These are phyloP conservation scores for Podila minutissima DNA, from an alignment of 192 early-diverging fungal species.

Conservation along the genomic window DNA sequence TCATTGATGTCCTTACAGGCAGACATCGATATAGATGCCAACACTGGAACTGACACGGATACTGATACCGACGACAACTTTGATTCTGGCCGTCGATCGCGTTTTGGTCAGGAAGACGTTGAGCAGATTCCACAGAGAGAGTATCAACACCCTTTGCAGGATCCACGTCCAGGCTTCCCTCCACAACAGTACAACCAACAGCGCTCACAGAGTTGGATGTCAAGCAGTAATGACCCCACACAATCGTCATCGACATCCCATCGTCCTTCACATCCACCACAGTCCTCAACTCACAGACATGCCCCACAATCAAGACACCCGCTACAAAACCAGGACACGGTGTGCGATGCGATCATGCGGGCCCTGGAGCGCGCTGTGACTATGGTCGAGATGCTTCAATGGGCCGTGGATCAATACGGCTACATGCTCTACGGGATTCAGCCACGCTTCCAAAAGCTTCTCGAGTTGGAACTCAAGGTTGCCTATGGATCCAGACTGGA, in stretches of 20 bases:
- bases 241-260: not conserved
- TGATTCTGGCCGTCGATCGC: not conserved
- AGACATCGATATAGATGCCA: conserved; percentile 43
- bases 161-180: not conserved
- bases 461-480: conserved; percentile 61
- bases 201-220: too few relatives aligned
- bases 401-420: conserved; percentile 61
- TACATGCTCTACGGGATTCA: conserved; percentile 62
- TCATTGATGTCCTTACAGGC: conserved; percentile 3
- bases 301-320: not conserved
- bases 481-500: conserved; percentile 17
- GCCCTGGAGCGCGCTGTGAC: conserved; percentile 18
- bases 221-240: too few relatives aligned
- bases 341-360: conserved; percentile 18
- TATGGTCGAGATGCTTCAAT: conserved; percentile 53
- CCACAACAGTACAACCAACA: too few relatives aligned
- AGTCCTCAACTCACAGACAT: not conserved
- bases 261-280: not conserved
- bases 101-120: too few relatives aligned
- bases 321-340: not conserved
- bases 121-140: not conserved
- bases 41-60: conserved; percentile 34
- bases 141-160: not conserved
- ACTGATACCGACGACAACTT: conserved; percentile 20
- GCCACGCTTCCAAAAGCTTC: conserved; percentile 47